Evolutionary conservation across 371 early-diverging fungal species (phyloP), one percentile per base, ranked within the genome.

Genomic region (Mucor velutinosus): DNA sequence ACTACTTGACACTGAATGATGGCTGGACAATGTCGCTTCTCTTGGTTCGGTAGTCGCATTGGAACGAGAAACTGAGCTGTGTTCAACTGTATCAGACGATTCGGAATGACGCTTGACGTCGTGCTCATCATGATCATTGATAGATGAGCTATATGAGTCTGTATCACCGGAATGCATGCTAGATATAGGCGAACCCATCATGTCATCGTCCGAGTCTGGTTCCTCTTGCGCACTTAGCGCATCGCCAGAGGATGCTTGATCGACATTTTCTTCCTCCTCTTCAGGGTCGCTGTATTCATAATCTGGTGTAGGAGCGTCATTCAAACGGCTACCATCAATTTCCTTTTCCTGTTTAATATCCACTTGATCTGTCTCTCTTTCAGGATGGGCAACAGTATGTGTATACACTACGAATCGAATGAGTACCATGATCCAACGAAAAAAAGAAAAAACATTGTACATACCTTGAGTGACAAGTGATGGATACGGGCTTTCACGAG

Each of bases 251-350:
- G 37, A 35, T 35, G 37, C 7, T 12, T 35, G 37, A 2, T 35
- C 12, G 12, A 0, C 37, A 12, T 35, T 7, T 11, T 21, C 58
- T 25, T 57, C 17, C 7, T 6, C 32, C 6, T 35, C 60, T 27
- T 33, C 61, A 1, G 53, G 53, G 21, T 61, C 56, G 39, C 62
- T 67, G n/a, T 61, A 58, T 35, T 65, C 47, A 25, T 58, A 43
- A 12, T 33, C 27, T 49, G 49, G 55, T 49, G 60, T 55, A 33
- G 60, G 39, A 43, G 12, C 21, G 12, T 51, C 33, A 5, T 30
- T 37, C 10, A 29, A 15, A 25, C 25, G 15, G n/a, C 15, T 25
- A 14, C 33, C 14, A n/a, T 21, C 53, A 7, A 23, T 2, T 1
- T 11, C 23, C 1, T 4, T 15, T 47, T 47, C 47, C 4, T 47